Conservation (phyloP, 2,329 filamentous ascomycete genomes). For the Raffaelea ambrosiae region DNA sequence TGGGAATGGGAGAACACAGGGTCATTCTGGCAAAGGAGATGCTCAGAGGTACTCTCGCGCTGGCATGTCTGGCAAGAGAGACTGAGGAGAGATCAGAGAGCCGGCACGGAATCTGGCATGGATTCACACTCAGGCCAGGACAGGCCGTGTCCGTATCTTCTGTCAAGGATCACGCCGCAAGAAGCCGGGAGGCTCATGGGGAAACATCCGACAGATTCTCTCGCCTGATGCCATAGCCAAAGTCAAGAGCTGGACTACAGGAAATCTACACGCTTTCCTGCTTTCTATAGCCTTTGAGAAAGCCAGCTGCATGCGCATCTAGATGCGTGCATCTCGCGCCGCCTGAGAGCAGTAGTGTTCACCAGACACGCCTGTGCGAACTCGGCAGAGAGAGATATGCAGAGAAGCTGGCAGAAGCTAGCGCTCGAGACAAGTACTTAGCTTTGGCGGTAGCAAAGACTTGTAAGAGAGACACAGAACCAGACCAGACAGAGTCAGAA, state of each 20-base stretch:
- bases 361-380: conserved; percentile 8
- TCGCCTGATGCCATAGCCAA: background rate
- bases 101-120: too few relatives aligned
- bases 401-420: conserved; percentile 31
- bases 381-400: background rate
- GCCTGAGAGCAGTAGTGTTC: conserved; percentile 29
- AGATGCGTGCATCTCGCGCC: background rate
- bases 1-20: too few relatives aligned
- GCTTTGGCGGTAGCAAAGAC: conserved; percentile 58
- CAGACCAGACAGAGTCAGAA: conserved; percentile 15
- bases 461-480: conserved; percentile 27
- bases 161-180: too few relatives aligned
- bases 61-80: too few relatives aligned
- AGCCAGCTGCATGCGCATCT: too few relatives aligned
- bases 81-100: too few relatives aligned
- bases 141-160: too few relatives aligned
- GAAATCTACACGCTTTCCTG: conserved; percentile 14
- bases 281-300: conserved; percentile 26
- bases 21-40: too few relatives aligned
- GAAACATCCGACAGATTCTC: conserved; percentile 1
- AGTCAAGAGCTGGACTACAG: background rate
- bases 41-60: too few relatives aligned
- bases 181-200: background rate
- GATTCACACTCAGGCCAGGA: too few relatives aligned
- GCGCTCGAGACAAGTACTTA: conserved; percentile 53